Conservation (phyloP, 208 protist genomes). For the Leishmania lainsoni region DNA sequence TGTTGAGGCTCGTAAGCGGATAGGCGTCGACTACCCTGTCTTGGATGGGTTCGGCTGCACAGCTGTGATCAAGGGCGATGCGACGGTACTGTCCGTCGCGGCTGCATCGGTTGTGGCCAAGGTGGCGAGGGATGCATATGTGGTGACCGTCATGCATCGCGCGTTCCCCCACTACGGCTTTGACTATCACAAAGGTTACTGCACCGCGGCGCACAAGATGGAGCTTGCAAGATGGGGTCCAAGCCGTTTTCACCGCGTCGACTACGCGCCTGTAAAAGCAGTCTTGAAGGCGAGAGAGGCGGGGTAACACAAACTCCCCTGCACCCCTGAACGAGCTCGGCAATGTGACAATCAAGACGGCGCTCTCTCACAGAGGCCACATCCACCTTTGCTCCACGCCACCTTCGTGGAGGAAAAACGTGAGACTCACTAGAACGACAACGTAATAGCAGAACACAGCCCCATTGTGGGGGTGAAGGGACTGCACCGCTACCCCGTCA, state of each 20-base stretch:
- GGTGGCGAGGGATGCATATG: slow-evolving; percentile 46
- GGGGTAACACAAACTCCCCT: not conserved
- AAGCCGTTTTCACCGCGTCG: slow-evolving; percentile 35
- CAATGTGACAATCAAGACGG: not conserved
- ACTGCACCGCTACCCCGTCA: not conserved
- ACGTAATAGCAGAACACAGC: not conserved
- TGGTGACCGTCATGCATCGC: slow-evolving; percentile 33
- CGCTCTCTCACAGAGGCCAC: not conserved
- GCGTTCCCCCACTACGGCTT: slow-evolving; percentile 48
- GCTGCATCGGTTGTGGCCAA: slow-evolving; percentile 54
- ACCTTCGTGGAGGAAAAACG: not conserved
- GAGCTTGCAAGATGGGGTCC: slow-evolving; percentile 28
- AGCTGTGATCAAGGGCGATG: slow-evolving; percentile 47
- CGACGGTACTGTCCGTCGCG: slow-evolving; percentile 35
- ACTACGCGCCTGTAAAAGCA: slow-evolving; percentile 37
- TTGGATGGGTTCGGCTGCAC: slow-evolving; percentile 26
- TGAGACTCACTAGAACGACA: not conserved
- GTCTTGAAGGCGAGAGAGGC: not conserved
- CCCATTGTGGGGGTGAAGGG: not conserved
- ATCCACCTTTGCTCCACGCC: not conserved
- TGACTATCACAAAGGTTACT: slow-evolving; percentile 56
- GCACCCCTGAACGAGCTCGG: not conserved
- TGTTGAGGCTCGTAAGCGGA: slow-evolving; percentile 16
- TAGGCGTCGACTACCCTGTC: slow-evolving; percentile 26
- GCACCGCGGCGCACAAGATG: slow-evolving; percentile 35